phyloP scores from a whole-genome alignment of 2,329 filamentous ascomycete species.

The Aureobasidium melanogenum region DNA sequence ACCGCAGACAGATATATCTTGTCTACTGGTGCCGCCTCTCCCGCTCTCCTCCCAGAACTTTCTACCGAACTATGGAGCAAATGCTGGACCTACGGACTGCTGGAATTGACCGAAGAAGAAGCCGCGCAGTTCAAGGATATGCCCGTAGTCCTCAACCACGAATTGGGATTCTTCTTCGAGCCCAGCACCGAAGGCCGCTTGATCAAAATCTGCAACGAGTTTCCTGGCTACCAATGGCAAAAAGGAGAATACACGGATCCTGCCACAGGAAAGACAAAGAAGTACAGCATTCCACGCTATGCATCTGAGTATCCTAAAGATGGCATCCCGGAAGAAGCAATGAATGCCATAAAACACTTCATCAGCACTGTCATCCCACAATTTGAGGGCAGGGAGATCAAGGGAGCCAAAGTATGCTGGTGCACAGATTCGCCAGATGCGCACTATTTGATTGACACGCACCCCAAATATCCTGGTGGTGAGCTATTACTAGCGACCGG shows the following conservation, averaged over 20 bases:
- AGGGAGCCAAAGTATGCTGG: conserved; percentile 48
- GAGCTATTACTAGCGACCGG: conserved; percentile 40
- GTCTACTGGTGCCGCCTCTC: conserved; percentile 42
- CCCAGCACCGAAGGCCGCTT: conserved; percentile 37
- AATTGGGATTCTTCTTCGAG: conserved; percentile 44
- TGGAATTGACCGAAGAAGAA: conserved; percentile 41
- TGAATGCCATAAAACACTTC: conserved; percentile 1
- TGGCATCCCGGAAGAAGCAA: conserved; percentile 11
- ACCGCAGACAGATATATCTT: conserved; percentile 40
- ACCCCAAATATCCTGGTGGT: conserved; percentile 33
- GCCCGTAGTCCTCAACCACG: conserved; percentile 41
- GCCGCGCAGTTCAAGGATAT: conserved; percentile 37
- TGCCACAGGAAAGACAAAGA: not conserved
- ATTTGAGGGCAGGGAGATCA: conserved; percentile 39
- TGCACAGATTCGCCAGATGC: conserved; percentile 48
- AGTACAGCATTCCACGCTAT: conserved; percentile 8
- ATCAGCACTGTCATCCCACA: conserved; percentile 36
- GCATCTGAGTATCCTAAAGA: conserved; percentile 3
- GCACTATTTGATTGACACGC: conserved; percentile 43
- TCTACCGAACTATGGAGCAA: conserved; percentile 42
- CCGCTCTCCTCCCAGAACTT: conserved; percentile 40
- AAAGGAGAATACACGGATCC: conserved; percentile 1
- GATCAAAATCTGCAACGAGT: conserved; percentile 47
- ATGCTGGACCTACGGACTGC: conserved; percentile 47
- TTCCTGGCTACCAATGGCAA: conserved; percentile 39